phyloP scores from a whole-genome alignment of 2,329 filamentous ascomycete species.

The Fusarium torreyae region DNA sequence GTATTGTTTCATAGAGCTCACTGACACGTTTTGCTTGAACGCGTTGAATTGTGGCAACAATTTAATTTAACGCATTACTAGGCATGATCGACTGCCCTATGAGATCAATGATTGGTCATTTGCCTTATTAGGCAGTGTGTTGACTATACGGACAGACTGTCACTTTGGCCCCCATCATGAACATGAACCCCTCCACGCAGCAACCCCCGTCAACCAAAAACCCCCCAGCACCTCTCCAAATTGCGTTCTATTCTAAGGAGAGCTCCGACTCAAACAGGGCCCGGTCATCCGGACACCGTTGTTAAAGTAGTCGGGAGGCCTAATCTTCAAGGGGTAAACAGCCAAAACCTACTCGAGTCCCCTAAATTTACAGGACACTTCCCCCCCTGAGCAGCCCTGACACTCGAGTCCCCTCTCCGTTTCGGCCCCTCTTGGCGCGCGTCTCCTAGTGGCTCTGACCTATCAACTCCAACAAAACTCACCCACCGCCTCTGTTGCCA shows the following conservation, averaged over 20 bases:
- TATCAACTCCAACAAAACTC: slow-evolving; percentile 47
- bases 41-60: neutral
- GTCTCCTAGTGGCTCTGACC: slow-evolving; percentile 39
- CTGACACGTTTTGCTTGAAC: neutral
- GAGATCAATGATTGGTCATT: slow-evolving; percentile 13
- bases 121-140: slow-evolving; percentile 36
- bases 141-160: slow-evolving; percentile 16
- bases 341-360: slow-evolving; percentile 28
- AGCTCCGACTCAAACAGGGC: slow-evolving; percentile 13
- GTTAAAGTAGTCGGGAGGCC: slow-evolving; percentile 4
- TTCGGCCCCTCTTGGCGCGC: slow-evolving; percentile 39
- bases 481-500: slow-evolving; percentile 47
- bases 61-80: neutral
- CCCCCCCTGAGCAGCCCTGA: slow-evolving; percentile 21
- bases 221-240: slow-evolving; percentile 25
- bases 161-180: slow-evolving; percentile 11
- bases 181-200: slow-evolving; percentile 24
- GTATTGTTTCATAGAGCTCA: slow-evolving; percentile 8
- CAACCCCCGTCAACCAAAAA: slow-evolving; percentile 18
- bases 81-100: too few species aligned
- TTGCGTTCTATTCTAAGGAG: slow-evolving; percentile 15
- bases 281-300: slow-evolving; percentile 1
- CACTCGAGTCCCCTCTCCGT: slow-evolving; percentile 26
- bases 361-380: slow-evolving; percentile 35
- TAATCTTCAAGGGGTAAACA: slow-evolving; percentile 22